These are phyloP conservation scores for Aphanomyces cochlioides DNA, from an alignment of 352 stramenopile species.

Conservation along the genomic window DNA sequence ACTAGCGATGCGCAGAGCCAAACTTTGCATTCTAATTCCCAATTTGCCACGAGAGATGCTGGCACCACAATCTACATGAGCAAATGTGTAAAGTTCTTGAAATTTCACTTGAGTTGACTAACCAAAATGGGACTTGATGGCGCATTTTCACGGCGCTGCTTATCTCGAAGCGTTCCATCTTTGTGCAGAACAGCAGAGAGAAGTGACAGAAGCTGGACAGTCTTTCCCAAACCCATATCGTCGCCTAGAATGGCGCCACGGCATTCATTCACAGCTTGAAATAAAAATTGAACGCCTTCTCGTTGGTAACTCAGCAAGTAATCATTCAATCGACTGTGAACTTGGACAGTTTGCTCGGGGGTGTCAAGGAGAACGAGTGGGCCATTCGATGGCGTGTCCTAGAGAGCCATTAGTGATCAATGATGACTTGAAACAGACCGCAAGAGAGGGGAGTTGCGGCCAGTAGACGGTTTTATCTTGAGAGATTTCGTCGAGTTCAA, in stretches of 20 bases:
- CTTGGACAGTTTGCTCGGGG: conserved; percentile 35
- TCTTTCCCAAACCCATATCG: conserved; percentile 84
- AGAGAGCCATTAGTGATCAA: too few relatives aligned
- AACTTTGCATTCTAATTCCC: conserved; percentile 29
- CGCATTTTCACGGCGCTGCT: neutral
- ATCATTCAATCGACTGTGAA: conserved; percentile 68
- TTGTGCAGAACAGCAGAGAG: conserved; percentile 30
- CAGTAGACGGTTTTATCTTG: too few relatives aligned
- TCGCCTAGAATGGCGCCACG: conserved; percentile 38
- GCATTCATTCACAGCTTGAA: conserved; percentile 45
- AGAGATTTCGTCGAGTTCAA: too few relatives aligned
- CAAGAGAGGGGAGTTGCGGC: too few relatives aligned
- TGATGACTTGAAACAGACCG: too few relatives aligned
- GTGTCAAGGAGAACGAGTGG: conserved; percentile 42
- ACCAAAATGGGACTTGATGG: neutral
- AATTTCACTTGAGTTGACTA: neutral
- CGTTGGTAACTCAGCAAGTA: conserved; percentile 76
- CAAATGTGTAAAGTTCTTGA: too few relatives aligned
- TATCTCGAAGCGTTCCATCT: conserved; percentile 33
- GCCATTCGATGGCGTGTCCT: conserved; percentile 15
- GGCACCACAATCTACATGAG: conserved; percentile 29
- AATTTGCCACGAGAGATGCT: conserved; percentile 28
- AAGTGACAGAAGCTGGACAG: conserved; percentile 58
- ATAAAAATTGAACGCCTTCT: conserved; percentile 64
- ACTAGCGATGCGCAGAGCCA: conserved; percentile 57